Evolutionary conservation across 2,329 filamentous ascomycete species (phyloP), one percentile per base, ranked within the genome.

Genomic region (Trichophyton schoenleinii): DNA sequence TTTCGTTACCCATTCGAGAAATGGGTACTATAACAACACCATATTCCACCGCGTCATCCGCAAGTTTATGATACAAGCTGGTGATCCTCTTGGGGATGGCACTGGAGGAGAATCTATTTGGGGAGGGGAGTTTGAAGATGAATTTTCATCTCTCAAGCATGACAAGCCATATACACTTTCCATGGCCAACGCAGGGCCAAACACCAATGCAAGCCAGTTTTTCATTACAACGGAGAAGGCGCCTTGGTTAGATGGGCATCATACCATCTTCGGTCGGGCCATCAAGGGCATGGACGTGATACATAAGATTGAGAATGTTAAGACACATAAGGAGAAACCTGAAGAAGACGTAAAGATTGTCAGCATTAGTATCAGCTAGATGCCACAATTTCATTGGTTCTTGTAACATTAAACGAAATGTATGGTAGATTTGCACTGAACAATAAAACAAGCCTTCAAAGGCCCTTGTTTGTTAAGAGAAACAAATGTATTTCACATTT

Each of bases 181-280:
- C 72, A 99, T 99, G 94, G 94, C 94, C 11, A 99, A 99, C 73
- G 92, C 94, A 0, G 94, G 94, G 0, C 90, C 91, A 0, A 91
- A 92, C 69, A 96, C 91, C 41, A 99, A 99, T 71, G 94, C 88
- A 13, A 94, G 88, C 70, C 94, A 99, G 73, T 99, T 99, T 73
- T 99, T 99, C 70, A 96, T 99, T 67, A 99, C 94, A 0, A 96
- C 92, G 0, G 95, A 96, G 75, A 95, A 95, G 77, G 91, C 94
- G 78, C 87, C 91, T 4, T 99, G 94, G 94, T 76, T 99, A 59
- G 94, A 99, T 72, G 87, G 88, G 65, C 96, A 96, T 74, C 94
- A 99, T 73, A 97, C 92, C 0, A 89, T 99, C 60, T 99, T 99
- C 71, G 94, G 94, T 0, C 81, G 94, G 46, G 91, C 90, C 0